These are phyloP conservation scores for Globisporangium abappressorium DNA, from an alignment of 352 stramenopile species.

Conservation along the genomic window DNA sequence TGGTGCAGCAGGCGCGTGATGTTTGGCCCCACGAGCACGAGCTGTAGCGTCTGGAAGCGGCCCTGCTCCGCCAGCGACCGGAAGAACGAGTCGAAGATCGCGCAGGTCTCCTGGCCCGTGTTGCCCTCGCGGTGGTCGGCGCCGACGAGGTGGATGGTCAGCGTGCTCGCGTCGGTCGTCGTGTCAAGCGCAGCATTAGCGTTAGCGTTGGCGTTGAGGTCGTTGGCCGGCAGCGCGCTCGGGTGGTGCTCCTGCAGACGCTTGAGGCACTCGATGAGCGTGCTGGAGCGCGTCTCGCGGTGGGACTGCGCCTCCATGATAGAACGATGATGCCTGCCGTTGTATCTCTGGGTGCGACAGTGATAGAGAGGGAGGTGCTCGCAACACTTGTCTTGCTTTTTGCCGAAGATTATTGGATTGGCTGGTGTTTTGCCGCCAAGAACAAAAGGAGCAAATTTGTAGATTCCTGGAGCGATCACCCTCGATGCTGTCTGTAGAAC, in stretches of 20 bases:
- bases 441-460: too few species aligned
- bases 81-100: slow-evolving; percentile 54
- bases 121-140: slow-evolving; percentile 79
- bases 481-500: too few species aligned
- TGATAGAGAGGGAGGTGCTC: too few species aligned
- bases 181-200: neutral
- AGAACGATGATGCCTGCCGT: too few species aligned
- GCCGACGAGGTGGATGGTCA: slow-evolving; percentile 70
- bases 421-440: too few species aligned
- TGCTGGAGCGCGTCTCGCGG: slow-evolving; percentile 22
- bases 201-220: neutral
- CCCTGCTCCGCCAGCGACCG: slow-evolving; percentile 33
- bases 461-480: too few species aligned
- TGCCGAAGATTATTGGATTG: too few species aligned
- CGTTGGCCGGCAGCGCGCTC: neutral
- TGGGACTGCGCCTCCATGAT: slow-evolving; percentile 8
- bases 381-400: too few species aligned
- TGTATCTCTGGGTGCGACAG: too few species aligned
- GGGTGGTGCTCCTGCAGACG: slow-evolving; percentile 20
- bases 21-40: slow-evolving; percentile 79
- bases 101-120: slow-evolving; percentile 46
- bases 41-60: slow-evolving; percentile 32
- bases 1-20: slow-evolving; percentile 55
- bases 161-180: slow-evolving; percentile 1
- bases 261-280: slow-evolving; percentile 36